Base-by-base conservation (phyloP, 78 protist species). In the Bodo saltans region DNA sequence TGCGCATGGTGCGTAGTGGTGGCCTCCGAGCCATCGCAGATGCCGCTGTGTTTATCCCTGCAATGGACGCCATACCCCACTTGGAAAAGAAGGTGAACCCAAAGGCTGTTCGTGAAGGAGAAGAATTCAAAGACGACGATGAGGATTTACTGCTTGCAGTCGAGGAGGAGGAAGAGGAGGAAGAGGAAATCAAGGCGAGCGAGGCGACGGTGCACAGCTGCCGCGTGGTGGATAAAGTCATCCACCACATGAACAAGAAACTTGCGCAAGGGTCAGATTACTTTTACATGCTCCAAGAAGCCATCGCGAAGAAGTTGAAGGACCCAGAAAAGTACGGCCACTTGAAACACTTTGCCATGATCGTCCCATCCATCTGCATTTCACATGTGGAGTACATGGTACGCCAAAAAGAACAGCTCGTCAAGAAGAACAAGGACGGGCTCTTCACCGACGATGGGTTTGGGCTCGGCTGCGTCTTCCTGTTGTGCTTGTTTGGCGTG, bases 391-490 rank as follows among this genome's bases (percentile, higher is more conserved):
- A 94, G 80, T 75, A 81, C 85, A 92, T 95, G 87, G 53, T 92
- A 35, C 76, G 60, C 30, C 75, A 85, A 34, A 95, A 95, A 79
- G 97, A 96, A 26, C 47, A 73, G 40, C 72, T 94, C 37, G 53
- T 53, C 39, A 87, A 86, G 81, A 87, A 90, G 78, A 70, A 83
- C 52, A 72, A 76, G 71, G 81, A 89, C 27, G 89, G 88, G 1
- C 68, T 79, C 17, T 96, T 96, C 79, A 83, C 92, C 1, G 97
- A 96, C 80, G 99, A 97, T 67, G 99, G 99, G n/a, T 97, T 97
- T 85, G 97, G 98, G 1, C 78, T 97, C 70, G 97, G 97, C 34
- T 33, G 96, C 1, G 97, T 96, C 23, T 97, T 91, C 78, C 70
- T 96, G 68, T 85, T 97, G 70, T 79, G 83, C 88, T 72, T 94